Base-by-base conservation (phyloP, 2,329 filamentous ascomycete species). In the Annulohypoxylon truncatum region DNA sequence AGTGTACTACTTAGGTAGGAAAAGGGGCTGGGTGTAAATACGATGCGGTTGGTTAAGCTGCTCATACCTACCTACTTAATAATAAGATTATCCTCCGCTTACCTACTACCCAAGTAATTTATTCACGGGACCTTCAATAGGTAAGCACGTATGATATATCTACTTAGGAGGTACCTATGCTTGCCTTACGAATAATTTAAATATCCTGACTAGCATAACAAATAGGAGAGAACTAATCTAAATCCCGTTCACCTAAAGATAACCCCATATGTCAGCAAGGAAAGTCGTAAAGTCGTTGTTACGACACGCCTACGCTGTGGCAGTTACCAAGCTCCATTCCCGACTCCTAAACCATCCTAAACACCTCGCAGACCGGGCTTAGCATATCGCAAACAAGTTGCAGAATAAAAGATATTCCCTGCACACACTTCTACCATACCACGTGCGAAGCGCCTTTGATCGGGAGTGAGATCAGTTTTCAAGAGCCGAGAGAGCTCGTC, bases 361-460 rank as follows among this genome's bases (percentile, higher is more conserved):
- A 64, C 24, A 10, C 47, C 47, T 8, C 44, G 44, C 4, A 58
- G 24, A 4, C 46, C 50, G 2, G 54, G 48, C 15, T 53, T 64
- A 2, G 61, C 54, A 9, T 64, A 58, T 26, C 61, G 26, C 24
- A 64, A 35, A 31, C 53, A 64, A 48, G 61, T 58, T 13, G 61
- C 20, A 8, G 53, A 64, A 4, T 53, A 64, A 48, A 58, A 54
- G 5, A 53, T 1, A 42, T 64, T 64, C 26, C 61, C 61, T 15
- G 61, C 53, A 18, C 51, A 31, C n/a, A 58, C 53, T 15, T 58
- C 53, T 33, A 64, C 47, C 54, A 58, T 58, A 33, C 53, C 54
- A 33, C 54, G 53, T 1, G 54, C 61, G n/a, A 64, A 58, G 18
- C 61, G 40, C 38, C 35, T 33, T 28, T 58, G 53, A 12, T n/a